Base-by-base conservation (phyloP, 2,329 filamentous ascomycete genomes). In the Furcasterigmium furcatum region DNA sequence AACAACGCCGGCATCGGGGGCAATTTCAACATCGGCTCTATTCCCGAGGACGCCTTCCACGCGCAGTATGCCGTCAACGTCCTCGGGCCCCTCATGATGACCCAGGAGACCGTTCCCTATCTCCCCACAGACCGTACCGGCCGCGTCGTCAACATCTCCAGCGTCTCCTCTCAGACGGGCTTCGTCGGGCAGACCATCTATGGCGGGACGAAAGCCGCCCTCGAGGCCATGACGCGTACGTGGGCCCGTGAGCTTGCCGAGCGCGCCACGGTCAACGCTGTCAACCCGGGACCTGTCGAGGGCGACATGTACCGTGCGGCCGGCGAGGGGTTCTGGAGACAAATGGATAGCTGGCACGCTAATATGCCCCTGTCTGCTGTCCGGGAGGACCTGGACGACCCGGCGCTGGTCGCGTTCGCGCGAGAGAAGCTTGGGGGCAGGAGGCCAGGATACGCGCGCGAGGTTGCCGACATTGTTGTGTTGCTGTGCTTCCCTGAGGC, bases 51-150 rank as follows among this genome's bases (percentile, higher is more conserved):
- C 12, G 79, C 90, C 57, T 95, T 91, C 67, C 75, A 82, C 32
- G 71, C 76, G 52, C 82, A 86, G 43, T 95, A 88, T 69, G 78
- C 79, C 45, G 76, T 94, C 67, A 95, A 95, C 59, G 89, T 95
- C 20, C 78, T 89, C 9, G 90, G 87, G 0, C 90, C 90, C 1
- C 68, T 95, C 20, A 75, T 95, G 4, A 73, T 95, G 10, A 80
- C 88, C 19, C 85, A 95, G 65, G 87, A 87, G 3, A 79, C 81
- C 0, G 67, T 82, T 25, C 85, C 82, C 0, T 84, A 85, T 64
- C 76, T 95, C 5, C 89, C 80, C 2, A 67, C 64, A 43, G 86
- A 88, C 66, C 84, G 84, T 50, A 82, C 73, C 50, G 77, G 65
- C 45, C 74, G 71, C 42, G 71, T 82, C 49, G 67, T 82, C 58